A percentile compares a stretch with the other conserved stretches of the same genome.
phyloP scores from a whole-genome alignment of 2,329 filamentous ascomycete genomes.

The Scorias spongiosa region DNA sequence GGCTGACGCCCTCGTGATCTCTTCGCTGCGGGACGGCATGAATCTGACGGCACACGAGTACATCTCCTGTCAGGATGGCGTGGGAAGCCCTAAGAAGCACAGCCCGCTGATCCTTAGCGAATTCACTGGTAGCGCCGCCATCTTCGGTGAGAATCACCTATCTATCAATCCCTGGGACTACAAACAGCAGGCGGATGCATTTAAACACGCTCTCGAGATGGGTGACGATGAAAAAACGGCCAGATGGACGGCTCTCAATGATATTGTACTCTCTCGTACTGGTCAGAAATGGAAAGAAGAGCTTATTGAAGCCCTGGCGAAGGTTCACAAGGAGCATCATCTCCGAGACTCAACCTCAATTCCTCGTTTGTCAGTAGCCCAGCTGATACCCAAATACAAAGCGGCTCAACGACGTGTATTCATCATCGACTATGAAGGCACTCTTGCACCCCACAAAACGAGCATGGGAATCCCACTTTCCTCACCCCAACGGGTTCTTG shows the following conservation, averaged over 20 bases:
- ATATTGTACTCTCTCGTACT: conserved; percentile 64
- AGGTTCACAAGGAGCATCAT: conserved; percentile 71
- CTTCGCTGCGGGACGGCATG: conserved; percentile 92
- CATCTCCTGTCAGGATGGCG: conserved; percentile 81
- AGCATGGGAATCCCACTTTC: conserved; percentile 72
- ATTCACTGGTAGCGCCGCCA: conserved; percentile 79
- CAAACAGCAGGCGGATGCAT: conserved; percentile 69
- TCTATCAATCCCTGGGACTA: conserved; percentile 95
- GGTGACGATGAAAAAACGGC: conserved; percentile 52
- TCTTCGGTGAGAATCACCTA: conserved; percentile 69
- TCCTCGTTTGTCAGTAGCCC: conserved; percentile 60
- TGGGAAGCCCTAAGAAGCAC: conserved; percentile 56
- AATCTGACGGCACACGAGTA: conserved; percentile 93
- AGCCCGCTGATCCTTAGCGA: conserved; percentile 85
- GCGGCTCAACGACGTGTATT: conserved; percentile 57
- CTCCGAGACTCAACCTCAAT: conserved; percentile 73
- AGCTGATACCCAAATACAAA: conserved; percentile 51
- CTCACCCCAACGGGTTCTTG: conserved; percentile 71
- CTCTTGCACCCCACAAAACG: conserved; percentile 73
- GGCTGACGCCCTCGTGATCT: conserved; percentile 86
- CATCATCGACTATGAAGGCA: conserved; percentile 88
- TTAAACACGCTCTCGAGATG: conserved; percentile 74
- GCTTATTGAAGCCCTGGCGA: conserved; percentile 54
- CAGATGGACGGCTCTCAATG: conserved; percentile 60
- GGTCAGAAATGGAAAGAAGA: conserved; percentile 75